Conservation (phyloP, 2,329 filamentous ascomycete genomes). For the Drechslera avenae region DNA sequence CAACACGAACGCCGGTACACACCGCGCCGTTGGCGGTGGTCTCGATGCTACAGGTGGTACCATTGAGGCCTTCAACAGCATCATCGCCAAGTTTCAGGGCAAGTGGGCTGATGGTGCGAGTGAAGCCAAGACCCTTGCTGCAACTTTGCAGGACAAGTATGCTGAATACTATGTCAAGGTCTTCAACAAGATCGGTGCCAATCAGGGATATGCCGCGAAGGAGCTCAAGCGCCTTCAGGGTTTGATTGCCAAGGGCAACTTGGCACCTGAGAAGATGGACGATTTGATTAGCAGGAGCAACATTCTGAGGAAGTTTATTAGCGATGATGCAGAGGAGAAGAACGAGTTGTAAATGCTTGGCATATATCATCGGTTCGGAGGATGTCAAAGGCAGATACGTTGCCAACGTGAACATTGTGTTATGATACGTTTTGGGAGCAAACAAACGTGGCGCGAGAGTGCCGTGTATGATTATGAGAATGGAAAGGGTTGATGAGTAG, state of each 20-base stretch:
- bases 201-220: constrained; percentile 80
- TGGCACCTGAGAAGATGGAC: constrained; percentile 84
- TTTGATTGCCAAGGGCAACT: constrained; percentile 82
- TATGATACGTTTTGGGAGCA: not conserved
- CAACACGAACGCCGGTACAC: constrained; percentile 87
- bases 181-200: constrained; percentile 80
- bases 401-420: not conserved
- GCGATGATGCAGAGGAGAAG: constrained; percentile 63
- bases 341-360: constrained; percentile 67
- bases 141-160: constrained; percentile 75
- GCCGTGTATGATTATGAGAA: constrained; percentile 24
- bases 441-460: constrained; percentile 3
- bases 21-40: constrained; percentile 80
- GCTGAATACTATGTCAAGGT: constrained; percentile 94
- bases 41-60: constrained; percentile 82
- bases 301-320: constrained; percentile 78
- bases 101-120: constrained; percentile 66
- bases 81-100: constrained; percentile 73
- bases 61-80: constrained; percentile 74
- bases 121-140: constrained; percentile 74
- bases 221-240: constrained; percentile 80
- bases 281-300: constrained; percentile 87
- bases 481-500: constrained; percentile 9
- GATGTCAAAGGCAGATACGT: not conserved
- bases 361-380: not conserved